A percentile compares a stretch with the other conserved stretches of the same genome.
Conservation (phyloP, 2,329 filamentous ascomycete species). For the Canariomyces notabilis region DNA sequence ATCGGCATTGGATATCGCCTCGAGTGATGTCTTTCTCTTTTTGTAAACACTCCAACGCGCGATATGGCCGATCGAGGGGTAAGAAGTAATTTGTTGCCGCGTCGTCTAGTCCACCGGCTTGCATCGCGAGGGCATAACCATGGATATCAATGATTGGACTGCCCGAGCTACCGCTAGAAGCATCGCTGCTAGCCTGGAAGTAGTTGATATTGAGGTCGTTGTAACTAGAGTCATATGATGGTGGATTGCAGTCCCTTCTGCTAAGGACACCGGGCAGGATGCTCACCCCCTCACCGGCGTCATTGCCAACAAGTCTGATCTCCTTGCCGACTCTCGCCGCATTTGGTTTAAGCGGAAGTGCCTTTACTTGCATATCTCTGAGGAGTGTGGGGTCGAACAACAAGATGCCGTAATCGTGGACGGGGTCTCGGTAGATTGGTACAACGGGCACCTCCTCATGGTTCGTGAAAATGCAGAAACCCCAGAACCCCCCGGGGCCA, state of each 20-base stretch:
- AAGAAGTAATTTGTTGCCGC: constrained; percentile 98
- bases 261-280: constrained; percentile 97
- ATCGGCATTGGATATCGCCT: constrained; percentile 97
- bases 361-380: constrained; percentile 90
- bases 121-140: constrained; percentile 83
- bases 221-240: constrained; percentile 96
- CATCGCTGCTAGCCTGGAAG: constrained; percentile 95
- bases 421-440: constrained; percentile 94
- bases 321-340: constrained; percentile 86
- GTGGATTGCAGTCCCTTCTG: constrained; percentile 89
- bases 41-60: constrained; percentile 82
- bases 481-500: constrained; percentile 93
- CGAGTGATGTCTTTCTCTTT: constrained; percentile 70
- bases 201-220: constrained; percentile 96
- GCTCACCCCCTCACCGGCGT: constrained; percentile 96
- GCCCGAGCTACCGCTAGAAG: constrained; percentile 95
- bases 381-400: constrained; percentile 93
- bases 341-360: constrained; percentile 76
- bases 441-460: constrained; percentile 95
- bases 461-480: constrained; percentile 97
- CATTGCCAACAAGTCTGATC: constrained; percentile 95
- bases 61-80: constrained; percentile 81
- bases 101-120: constrained; percentile 91
- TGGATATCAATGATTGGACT: constrained; percentile 96
- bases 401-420: constrained; percentile 96